Evolutionary conservation across 2,329 filamentous ascomycete genomes (phyloP).

Genomic region (Pseudophaeomoniella oleicola): DNA sequence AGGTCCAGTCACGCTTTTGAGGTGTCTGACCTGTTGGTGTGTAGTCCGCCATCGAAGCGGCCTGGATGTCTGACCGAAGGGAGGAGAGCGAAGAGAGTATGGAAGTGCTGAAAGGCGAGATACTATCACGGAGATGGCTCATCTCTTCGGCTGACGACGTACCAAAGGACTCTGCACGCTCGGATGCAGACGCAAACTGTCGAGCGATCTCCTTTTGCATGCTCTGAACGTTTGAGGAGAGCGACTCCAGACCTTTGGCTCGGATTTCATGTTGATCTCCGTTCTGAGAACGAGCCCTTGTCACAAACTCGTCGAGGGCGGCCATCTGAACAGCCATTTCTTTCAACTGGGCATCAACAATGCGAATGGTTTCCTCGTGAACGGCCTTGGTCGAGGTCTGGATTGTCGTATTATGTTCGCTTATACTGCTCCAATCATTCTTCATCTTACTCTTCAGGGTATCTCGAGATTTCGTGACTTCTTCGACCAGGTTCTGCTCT

Average conservation of each 20-base stretch:
- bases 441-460: slow-evolving; percentile 68
- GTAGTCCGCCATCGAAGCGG: slow-evolving; percentile 61
- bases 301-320: slow-evolving; percentile 79
- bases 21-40: slow-evolving; percentile 75
- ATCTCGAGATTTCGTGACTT: slow-evolving; percentile 60
- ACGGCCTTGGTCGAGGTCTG: slow-evolving; percentile 73
- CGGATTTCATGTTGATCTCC: slow-evolving; percentile 60
- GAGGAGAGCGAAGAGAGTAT: slow-evolving; percentile 56
- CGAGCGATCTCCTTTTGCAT: slow-evolving; percentile 55
- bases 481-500: slow-evolving; percentile 54
- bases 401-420: slow-evolving; percentile 68
- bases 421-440: slow-evolving; percentile 72
- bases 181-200: slow-evolving; percentile 54
- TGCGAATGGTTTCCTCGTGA: slow-evolving; percentile 76
- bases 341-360: slow-evolving; percentile 76
- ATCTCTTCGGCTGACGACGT: slow-evolving; percentile 49
- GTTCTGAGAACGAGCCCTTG: slow-evolving; percentile 68
- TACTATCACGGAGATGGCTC: slow-evolving; percentile 40
- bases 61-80: slow-evolving; percentile 55
- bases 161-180: slow-evolving; percentile 39
- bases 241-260: slow-evolving; percentile 44
- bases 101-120: slow-evolving; percentile 43
- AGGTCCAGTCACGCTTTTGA: slow-evolving; percentile 66
- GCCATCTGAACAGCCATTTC: slow-evolving; percentile 82
- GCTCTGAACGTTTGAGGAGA: slow-evolving; percentile 33